Percentiles rank a stretch among this genome's conserved stretches.
These are phyloP conservation scores for Fusarium verticillioides DNA, from an alignment of 2,329 filamentous ascomycete genomes.

Conservation along the genomic window DNA sequence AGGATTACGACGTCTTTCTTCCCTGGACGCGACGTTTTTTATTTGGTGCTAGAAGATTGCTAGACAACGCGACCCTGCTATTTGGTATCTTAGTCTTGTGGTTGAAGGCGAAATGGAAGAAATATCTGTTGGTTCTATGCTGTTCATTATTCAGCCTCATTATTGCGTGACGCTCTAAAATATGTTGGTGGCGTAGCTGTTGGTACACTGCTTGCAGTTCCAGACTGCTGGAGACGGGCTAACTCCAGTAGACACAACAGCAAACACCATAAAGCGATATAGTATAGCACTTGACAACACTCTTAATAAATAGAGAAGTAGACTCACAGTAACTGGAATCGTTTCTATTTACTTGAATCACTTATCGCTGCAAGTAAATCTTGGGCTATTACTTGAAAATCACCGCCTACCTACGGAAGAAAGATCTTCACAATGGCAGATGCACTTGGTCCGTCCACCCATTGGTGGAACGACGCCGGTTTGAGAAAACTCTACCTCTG, in stretches of 20 bases:
- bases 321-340: not conserved
- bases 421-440: not conserved
- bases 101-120: not conserved
- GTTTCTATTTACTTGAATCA: rapidly evolving
- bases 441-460: not conserved
- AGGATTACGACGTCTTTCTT: not conserved
- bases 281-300: not conserved
- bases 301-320: not conserved
- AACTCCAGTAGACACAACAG: not conserved
- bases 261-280: not conserved
- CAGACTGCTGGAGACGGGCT: not conserved
- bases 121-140: not conserved
- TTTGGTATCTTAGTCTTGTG: not conserved
- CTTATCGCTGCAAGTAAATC: rapidly evolving
- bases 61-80: not conserved
- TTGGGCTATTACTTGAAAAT: too few relatives aligned
- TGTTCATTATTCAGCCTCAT: not conserved
- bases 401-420: not conserved
- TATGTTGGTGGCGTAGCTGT: not conserved
- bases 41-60: not conserved
- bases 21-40: not conserved
- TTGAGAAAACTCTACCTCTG: not conserved
- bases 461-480: not conserved
- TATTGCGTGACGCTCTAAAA: not conserved
- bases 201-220: not conserved